Percentiles rank a stretch among this genome's conserved stretches.
Conservation (phyloP, 306 rosid genomes). For the Prosopis cineraria region DNA sequence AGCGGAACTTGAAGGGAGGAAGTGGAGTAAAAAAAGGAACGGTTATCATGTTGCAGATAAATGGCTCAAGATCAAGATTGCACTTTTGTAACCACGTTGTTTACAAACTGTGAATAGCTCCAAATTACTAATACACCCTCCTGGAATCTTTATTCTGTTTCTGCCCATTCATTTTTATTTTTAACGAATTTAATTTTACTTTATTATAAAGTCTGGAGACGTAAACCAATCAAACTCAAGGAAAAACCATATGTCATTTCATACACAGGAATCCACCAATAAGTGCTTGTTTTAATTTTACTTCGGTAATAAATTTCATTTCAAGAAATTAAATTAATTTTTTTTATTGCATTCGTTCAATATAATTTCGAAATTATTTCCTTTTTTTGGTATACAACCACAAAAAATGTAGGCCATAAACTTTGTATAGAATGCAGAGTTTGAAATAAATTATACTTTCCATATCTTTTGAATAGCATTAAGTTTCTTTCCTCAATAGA, state of each 20-base stretch:
- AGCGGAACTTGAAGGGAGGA: neutral
- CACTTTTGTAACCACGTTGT: neutral
- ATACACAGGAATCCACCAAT: neutral
- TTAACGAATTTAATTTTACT: no score
- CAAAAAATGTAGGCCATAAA: no score
- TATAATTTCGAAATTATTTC: neutral
- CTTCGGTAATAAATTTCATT: neutral
- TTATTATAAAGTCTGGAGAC: neutral
- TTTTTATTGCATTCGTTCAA: neutral
- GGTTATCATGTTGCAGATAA: slow-evolving; percentile 12
- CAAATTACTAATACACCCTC: slow-evolving; percentile 8
- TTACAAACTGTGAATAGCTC: neutral
- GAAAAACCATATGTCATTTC: neutral
- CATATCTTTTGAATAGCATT: no score
- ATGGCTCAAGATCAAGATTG: slow-evolving; percentile 36
- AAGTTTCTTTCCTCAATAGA: no score
- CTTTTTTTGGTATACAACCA: neutral
- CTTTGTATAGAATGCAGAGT: no score
- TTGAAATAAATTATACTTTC: no score
- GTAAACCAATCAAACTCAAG: neutral
- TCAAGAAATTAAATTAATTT: neutral
- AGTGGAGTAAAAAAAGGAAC: slow-evolving; percentile 41
- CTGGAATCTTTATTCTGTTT: no score
- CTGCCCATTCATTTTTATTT: no score
- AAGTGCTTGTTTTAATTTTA: neutral